These are phyloP conservation scores for Pharus latifolius DNA, from an alignment of 176 grass and related monocot genomes.

Conservation along the genomic window DNA sequence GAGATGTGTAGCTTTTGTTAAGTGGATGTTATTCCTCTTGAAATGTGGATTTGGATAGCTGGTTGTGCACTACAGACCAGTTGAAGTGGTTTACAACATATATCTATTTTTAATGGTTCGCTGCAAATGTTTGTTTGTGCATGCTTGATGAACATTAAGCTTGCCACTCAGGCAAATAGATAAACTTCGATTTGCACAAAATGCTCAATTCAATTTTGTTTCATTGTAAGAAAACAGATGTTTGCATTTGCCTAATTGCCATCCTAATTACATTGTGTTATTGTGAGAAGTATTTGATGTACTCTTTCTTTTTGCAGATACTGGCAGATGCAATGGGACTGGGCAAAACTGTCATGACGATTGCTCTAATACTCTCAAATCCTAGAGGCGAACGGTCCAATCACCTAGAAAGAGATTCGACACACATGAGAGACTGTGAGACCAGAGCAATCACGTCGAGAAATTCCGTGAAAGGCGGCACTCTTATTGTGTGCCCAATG, in stretches of 20 bases:
- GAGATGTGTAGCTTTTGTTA: background rate
- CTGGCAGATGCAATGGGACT: constrained; percentile 93
- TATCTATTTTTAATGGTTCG: background rate
- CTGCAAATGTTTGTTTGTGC: background rate
- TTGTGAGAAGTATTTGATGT: constrained; percentile 6
- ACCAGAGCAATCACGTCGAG: background rate
- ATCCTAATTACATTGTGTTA: background rate
- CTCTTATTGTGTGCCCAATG: constrained; percentile 81
- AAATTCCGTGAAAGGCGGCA: constrained; percentile 48
- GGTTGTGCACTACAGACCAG: too few species aligned
- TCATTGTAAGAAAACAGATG: background rate
- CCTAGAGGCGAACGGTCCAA: constrained; percentile 39
- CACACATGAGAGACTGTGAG: background rate
- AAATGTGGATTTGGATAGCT: too few species aligned
- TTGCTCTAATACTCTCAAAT: constrained; percentile 73
- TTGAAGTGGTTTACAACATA: background rate
- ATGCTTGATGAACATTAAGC: background rate
- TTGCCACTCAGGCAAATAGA: background rate
- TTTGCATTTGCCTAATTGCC: background rate
- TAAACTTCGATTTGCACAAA: background rate
- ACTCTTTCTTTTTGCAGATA: constrained; percentile 47
- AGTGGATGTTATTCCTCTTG: too few species aligned
- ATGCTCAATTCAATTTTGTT: background rate
- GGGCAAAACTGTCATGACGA: constrained; percentile 95
- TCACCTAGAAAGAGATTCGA: constrained; percentile 11